Evolutionary conservation across 2,329 filamentous ascomycete genomes (phyloP), one percentile per base, ranked within the genome.

Genomic region (Rugonectria rugulosa): DNA sequence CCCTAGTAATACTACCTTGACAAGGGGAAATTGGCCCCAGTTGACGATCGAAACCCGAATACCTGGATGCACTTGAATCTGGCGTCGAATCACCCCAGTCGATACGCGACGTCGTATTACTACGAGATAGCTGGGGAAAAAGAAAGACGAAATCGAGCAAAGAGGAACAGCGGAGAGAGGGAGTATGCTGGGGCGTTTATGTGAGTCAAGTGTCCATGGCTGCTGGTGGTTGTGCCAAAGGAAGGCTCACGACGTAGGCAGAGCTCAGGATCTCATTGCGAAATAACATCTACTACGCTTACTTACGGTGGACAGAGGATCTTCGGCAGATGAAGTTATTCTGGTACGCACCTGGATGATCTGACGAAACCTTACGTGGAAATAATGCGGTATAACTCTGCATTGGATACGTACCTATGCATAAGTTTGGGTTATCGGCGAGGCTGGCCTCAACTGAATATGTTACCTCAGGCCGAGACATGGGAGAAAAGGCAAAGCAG

Each of bases 21-120:
- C 32, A 32, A 59, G 43, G 52, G 46, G 27, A 14, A 19, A 37
- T 29, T 24, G 21, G 36, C 60, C 45, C 50, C 17, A 23, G 50
- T 37, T 3, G 19, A 47, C 44, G 47, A 57, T 50, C 55, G 40
- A 60, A 57, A 62, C 53, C 60, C 57, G 56, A 52, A 26, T 46
- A 21, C 23, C 31, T 57, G 60, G 54, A 43, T 57, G 50, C 40
- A 29, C 20, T 20, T 53, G 47, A 36, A 53, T 57, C 43, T 49
- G 20, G 27, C 44, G 41, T 49, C 53, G 41, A 40, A 43, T 45
- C 21, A 31, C 44, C 32, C 26, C 44, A 43, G 43, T 53, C 49
- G 54, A 57, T 54, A 53, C 43, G 37, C 54, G 49, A 57, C 34
- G 54, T 52, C 37, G 37, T 37, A 52, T 44, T 42, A 42, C 48